These are phyloP conservation scores for Kodamaea neixiangensis DNA, from an alignment of 805 yeast species.

Conservation along the genomic window DNA sequence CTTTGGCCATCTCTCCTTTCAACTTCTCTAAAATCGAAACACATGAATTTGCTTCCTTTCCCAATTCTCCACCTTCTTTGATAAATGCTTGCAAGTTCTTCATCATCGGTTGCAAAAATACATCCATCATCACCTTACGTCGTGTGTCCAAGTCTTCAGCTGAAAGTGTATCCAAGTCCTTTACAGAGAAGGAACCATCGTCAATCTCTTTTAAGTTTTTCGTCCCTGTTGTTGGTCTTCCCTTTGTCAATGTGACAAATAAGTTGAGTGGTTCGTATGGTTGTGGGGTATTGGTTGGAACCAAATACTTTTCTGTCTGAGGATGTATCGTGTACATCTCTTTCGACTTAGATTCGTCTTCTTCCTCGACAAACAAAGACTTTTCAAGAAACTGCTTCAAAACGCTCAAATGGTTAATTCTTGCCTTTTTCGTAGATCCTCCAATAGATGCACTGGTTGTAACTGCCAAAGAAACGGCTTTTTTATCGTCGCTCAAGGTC, in stretches of 20 bases:
- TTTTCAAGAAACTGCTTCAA: constrained; percentile 46
- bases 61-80: constrained; percentile 75
- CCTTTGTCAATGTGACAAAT: constrained; percentile 44
- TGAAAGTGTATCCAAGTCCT: constrained; percentile 46
- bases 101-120: constrained; percentile 49
- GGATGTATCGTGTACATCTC: constrained; percentile 39
- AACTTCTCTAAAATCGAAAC: constrained; percentile 16
- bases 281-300: constrained; percentile 53
- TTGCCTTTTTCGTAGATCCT: constrained; percentile 37
- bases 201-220: constrained; percentile 15
- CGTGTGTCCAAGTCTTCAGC: constrained; percentile 67
- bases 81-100: constrained; percentile 52
- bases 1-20: constrained; percentile 3
- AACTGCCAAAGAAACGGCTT: constrained; percentile 36
- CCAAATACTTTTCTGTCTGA: constrained; percentile 51
- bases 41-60: constrained; percentile 47
- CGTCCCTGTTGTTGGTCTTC: constrained; percentile 12
- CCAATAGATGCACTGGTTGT: constrained; percentile 35
- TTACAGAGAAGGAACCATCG: constrained; percentile 28
- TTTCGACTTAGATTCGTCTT: constrained; percentile 11
- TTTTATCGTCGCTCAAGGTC: constrained; percentile 49
- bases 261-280: constrained; percentile 67
- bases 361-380: constrained; percentile 38
- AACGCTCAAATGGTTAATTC: constrained; percentile 42
- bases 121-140: constrained; percentile 51